These are phyloP conservation scores for Amphicarpaea edgeworthii DNA, from an alignment of 306 rosid species.

Conservation along the genomic window DNA sequence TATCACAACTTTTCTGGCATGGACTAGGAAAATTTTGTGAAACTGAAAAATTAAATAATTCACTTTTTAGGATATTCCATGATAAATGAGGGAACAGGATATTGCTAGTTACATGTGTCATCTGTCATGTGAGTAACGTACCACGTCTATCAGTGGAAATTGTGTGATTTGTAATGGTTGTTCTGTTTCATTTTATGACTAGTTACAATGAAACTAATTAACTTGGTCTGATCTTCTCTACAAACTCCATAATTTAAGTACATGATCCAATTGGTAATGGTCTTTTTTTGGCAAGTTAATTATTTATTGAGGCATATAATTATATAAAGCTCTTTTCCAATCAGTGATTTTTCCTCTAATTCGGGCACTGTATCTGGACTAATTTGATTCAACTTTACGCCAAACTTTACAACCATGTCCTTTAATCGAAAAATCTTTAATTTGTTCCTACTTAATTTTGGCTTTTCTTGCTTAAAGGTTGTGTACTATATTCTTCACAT, in stretches of 20 bases:
- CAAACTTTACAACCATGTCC: conserved; percentile 48
- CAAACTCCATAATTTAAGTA: neutral
- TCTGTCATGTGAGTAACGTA: neutral
- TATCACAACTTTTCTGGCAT: conserved; percentile 23
- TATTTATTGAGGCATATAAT: conserved; percentile 6
- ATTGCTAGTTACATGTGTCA: conserved; percentile 16
- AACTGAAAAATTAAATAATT: conserved; percentile 13
- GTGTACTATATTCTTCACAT: conserved; percentile 3
- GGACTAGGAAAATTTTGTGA: neutral
- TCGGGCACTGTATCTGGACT: conserved; percentile 45
- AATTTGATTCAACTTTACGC: conserved; percentile 59
- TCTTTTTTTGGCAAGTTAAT: neutral
- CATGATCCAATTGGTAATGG: neutral
- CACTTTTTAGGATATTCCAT: conserved; percentile 24
- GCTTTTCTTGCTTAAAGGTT: conserved; percentile 30
- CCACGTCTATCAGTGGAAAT: conserved; percentile 4
- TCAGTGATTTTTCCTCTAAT: conserved; percentile 35
- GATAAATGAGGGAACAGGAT: conserved; percentile 9
- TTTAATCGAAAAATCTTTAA: conserved; percentile 31
- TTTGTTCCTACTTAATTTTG: conserved; percentile 24
- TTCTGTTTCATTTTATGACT: neutral
- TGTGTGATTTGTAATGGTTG: conserved; percentile 1
- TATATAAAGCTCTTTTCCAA: conserved; percentile 41
- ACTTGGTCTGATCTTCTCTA: conserved; percentile 3
- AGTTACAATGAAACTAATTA: neutral